Conservation (phyloP, 345 rosid species). For the Euphorbia lathyris region DNA sequence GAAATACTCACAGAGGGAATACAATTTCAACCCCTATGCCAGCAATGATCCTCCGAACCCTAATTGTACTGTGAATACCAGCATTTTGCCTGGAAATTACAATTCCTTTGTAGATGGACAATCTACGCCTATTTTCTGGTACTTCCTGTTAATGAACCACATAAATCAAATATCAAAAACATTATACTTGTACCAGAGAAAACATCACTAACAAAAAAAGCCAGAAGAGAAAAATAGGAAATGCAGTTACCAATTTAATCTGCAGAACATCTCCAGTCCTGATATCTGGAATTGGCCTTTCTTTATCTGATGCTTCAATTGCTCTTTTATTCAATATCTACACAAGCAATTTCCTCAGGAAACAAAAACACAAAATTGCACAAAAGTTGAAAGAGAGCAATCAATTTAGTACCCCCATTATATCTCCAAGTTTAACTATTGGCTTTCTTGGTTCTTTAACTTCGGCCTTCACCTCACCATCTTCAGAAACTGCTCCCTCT, state of each 20-base stretch:
- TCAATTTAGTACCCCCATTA: slow-evolving; percentile 57
- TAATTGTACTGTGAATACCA: slow-evolving; percentile 79
- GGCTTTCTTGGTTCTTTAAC: slow-evolving; percentile 50
- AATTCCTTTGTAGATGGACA: slow-evolving; percentile 79
- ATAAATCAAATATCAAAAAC: slow-evolving; percentile 13
- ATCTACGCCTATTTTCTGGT: slow-evolving; percentile 71
- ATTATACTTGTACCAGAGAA: background rate
- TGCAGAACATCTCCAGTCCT: slow-evolving; percentile 80
- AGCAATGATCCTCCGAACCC: slow-evolving; percentile 81
- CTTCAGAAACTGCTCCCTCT: slow-evolving; percentile 14
- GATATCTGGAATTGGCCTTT: slow-evolving; percentile 68
- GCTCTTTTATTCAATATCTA: slow-evolving; percentile 84
- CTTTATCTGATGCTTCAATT: slow-evolving; percentile 62
- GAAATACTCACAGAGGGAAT: slow-evolving; percentile 58
- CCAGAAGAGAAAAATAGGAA: background rate
- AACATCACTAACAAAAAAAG: background rate
- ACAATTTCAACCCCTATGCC: slow-evolving; percentile 78
- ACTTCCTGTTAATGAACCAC: slow-evolving; percentile 54
- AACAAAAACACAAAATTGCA: background rate
- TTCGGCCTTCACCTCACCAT: slow-evolving; percentile 24
- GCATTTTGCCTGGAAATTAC: slow-evolving; percentile 85
- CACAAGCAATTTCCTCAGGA: slow-evolving; percentile 9
- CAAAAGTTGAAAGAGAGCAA: background rate
- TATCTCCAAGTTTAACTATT: slow-evolving; percentile 56
- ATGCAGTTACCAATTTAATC: slow-evolving; percentile 65